A percentile compares a stretch with the other conserved stretches of the same genome.
phyloP scores from a whole-genome alignment of 2,329 filamentous ascomycete genomes.

The Beauveria pseudobassiana region DNA sequence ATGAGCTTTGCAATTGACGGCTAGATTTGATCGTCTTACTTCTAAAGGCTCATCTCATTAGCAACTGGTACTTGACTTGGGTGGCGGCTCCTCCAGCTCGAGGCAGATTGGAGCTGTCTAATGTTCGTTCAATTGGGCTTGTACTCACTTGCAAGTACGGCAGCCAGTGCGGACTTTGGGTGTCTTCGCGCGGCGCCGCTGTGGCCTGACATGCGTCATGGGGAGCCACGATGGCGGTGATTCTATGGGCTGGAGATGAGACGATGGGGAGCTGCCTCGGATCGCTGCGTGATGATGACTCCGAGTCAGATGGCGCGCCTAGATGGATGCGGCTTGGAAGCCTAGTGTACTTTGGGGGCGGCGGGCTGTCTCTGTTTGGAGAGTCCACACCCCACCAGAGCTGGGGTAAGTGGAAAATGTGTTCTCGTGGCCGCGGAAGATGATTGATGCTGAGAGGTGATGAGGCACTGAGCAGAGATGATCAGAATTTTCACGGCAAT shows the following conservation, averaged over 20 bases:
- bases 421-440: not conserved
- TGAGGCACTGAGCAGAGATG: not conserved
- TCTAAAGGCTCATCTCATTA: not conserved
- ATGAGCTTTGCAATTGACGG: not conserved
- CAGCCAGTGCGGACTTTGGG: slow-evolving; percentile 12
- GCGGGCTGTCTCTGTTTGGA: not conserved
- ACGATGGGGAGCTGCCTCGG: not conserved
- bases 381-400: not conserved
- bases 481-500: not conserved
- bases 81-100: not conserved
- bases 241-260: not conserved
- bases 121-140: too few species aligned
- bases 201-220: slow-evolving; percentile 14
- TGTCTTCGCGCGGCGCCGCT: slow-evolving; percentile 12
- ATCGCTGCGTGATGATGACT: not conserved
- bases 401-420: not conserved
- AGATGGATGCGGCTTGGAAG: too few species aligned
- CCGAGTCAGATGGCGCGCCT: too few species aligned
- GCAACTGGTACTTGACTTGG: not conserved
- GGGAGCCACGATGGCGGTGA: not conserved
- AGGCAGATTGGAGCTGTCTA: not conserved
- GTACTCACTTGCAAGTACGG: slow-evolving; percentile 12
- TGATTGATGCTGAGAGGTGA: not conserved
- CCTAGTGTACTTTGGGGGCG: not conserved
- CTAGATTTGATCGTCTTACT: not conserved